Evolutionary conservation across 2,329 filamentous ascomycete species (phyloP), one percentile per base, ranked within the genome.

Genomic region (Mycosphaerelloides madeirae): DNA sequence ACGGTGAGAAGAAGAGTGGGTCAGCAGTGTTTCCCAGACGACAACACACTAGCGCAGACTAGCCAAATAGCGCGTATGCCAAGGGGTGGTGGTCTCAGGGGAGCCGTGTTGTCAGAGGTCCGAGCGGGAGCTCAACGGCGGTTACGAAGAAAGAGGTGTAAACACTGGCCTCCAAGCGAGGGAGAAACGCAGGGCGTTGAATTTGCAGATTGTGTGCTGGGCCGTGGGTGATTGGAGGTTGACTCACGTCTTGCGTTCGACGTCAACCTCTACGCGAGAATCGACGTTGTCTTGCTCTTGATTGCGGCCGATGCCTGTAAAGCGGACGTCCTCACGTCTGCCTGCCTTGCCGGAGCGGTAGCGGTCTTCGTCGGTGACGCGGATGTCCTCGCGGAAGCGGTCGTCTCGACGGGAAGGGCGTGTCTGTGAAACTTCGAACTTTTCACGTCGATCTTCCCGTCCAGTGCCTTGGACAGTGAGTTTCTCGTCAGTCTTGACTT

Each of bases 361-460:
- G 70, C 74, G 79, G 71, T 90, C 81, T 75, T 87, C 81, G 75
- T 87, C 81, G 74, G 78, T 81, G 74, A 87, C 81, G 71, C 85
- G 84, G 75, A 94, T 80, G 78, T 95, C 86, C 81, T 94, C 86
- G 51, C 59, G 59, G 76, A 88, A 83, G 74, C 77, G 77, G 69
- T 75, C 79, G 61, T 80, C 72, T 71, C 78, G 75, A 65, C 76
- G 77, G 63, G 80, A 81, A 75, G 82, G 80, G 69, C 76, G 75
- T 69, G 78, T 64, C 62, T 61, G 61, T 77, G 73, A 77, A 25
- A 9, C 5, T 79, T 75, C 75, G 81, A 83, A 35, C 33, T 35
- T 85, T 84, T 87, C 79, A 83, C 76, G 79, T 86, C 51, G 81
- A 88, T 86, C 88, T 90, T 95, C 89, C 89, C 88, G 90, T 94